Evolutionary conservation across 1,139 yeast genomes (phyloP), one percentile per base, ranked within the genome.

Genomic region (Tardiomyces digboiensis): DNA sequence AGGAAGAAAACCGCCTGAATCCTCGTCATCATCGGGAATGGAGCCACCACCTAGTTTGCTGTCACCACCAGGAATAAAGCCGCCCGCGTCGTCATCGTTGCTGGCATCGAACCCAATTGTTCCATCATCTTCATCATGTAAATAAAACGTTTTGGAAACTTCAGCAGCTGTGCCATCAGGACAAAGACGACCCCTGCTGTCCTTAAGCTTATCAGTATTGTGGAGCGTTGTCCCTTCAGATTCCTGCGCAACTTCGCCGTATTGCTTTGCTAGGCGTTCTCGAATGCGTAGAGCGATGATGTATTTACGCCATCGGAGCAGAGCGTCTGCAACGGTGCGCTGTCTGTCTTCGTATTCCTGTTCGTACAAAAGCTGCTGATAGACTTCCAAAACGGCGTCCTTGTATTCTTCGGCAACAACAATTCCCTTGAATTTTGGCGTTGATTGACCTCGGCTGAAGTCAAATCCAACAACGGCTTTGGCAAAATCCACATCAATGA

Each of bases 401-500:
- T 68, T 68, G 51, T 66, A 77, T 53, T 81, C 81, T 26, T 58
- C 56, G 2, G 83, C 81, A 8, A 89, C 78, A 2, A 91, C 82
- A 21, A 88, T 74, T 1, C 98, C 98, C 2, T 82, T 80, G 43
- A 80, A 76, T 46, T 71, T 68, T 0, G 95, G 94, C 5, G 43
- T 43, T 2, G 51, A 48, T 1, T 51, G 50, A 1, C 50, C 48
- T 2, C 51, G 48, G 2, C 51, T 46, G 61, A 85, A 91, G 47
- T 85, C 91, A 65, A 93, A 89, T 0, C 93, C 88, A 3, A 82
- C 80, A 3, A 89, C 87, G 0, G 97, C 97, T 41, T 77, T 79
- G 0, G 96, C 97, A 64, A 73, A 88, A 55, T 87, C 95, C 6
- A 91, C 71, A 0, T 75, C 79, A 19, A 89, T 55, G 1, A 80